phyloP scores from a whole-genome alignment of 2,329 filamentous ascomycete genomes.

The Clarireedia homoeocarpa region DNA sequence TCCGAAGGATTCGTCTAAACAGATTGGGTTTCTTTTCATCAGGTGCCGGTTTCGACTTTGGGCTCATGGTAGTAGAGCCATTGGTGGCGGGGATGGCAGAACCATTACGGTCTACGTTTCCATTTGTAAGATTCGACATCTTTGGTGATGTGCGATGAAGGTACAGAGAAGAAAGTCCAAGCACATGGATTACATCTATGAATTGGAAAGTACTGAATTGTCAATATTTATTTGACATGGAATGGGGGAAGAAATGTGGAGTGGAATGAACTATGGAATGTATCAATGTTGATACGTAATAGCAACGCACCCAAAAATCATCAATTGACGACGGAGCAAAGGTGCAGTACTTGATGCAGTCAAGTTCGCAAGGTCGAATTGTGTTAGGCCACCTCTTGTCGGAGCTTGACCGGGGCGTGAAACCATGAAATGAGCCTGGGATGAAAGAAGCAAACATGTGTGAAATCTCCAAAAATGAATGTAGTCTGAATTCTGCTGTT shows the following conservation, averaged over 20 bases:
- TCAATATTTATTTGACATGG: conserved; percentile 3
- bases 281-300: not conserved
- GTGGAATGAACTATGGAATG: conserved; percentile 5
- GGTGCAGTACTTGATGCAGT: too few relatives aligned
- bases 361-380: too few relatives aligned
- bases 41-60: not conserved
- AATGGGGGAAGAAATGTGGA: conserved; percentile 2
- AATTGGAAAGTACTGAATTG: not conserved
- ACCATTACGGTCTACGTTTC: not conserved
- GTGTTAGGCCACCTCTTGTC: too few relatives aligned
- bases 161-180: not conserved
- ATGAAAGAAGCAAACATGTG: too few relatives aligned
- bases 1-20: not conserved
- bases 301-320: too few relatives aligned
- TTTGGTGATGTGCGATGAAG: not conserved
- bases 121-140: not conserved
- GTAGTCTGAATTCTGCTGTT: too few relatives aligned
- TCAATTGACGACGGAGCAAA: too few relatives aligned
- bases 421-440: too few relatives aligned
- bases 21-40: conserved; percentile 2
- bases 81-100: not conserved
- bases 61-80: not conserved
- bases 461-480: too few relatives aligned
- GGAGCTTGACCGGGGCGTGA: too few relatives aligned
- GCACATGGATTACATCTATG: not conserved